A percentile compares a stretch with the other conserved stretches of the same genome.
These are phyloP conservation scores for Aspergillus homomorphus DNA, from an alignment of 495 filamentous ascomycete genomes.

Conservation along the genomic window DNA sequence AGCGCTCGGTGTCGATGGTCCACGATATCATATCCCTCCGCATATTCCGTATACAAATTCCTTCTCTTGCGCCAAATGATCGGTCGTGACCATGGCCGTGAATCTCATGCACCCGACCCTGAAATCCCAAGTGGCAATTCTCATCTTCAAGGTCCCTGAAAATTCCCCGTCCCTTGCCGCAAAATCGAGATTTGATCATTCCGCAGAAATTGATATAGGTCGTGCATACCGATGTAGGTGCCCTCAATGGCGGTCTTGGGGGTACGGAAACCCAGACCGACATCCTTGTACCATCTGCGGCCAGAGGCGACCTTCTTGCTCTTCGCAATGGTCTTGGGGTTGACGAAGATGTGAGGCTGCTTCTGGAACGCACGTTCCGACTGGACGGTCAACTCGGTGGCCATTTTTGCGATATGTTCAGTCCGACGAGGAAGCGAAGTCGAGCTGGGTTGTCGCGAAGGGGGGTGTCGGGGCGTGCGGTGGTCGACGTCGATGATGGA, in stretches of 20 bases:
- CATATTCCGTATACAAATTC: neutral
- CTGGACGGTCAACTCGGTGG: constrained; percentile 97
- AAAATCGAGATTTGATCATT: constrained; percentile 20
- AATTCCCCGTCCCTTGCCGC: constrained; percentile 10
- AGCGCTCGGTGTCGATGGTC: neutral
- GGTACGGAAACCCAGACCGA: constrained; percentile 97
- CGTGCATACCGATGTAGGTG: constrained; percentile 91
- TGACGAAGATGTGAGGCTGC: constrained; percentile 99
- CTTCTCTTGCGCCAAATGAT: constrained; percentile 1
- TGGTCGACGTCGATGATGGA: constrained; percentile 44
- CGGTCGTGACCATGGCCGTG: neutral
- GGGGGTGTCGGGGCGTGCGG: constrained; percentile 32
- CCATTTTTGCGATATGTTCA: constrained; percentile 74
- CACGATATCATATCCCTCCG: neutral
- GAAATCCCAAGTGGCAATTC: constrained; percentile 7
- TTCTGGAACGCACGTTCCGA: constrained; percentile 98
- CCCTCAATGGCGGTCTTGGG: constrained; percentile 97
- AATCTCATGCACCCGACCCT: neutral
- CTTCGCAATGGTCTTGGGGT: constrained; percentile 86
- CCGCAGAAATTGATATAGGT: constrained; percentile 29
- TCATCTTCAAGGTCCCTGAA: constrained; percentile 30
- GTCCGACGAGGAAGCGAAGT: constrained; percentile 43
- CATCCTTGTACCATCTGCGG: constrained; percentile 99
- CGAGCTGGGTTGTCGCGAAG: constrained; percentile 36
- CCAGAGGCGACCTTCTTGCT: constrained; percentile 80